Evolutionary conservation across 2,329 filamentous ascomycete genomes (phyloP).

Genomic region (Ceratocystiopsis sp.): DNA sequence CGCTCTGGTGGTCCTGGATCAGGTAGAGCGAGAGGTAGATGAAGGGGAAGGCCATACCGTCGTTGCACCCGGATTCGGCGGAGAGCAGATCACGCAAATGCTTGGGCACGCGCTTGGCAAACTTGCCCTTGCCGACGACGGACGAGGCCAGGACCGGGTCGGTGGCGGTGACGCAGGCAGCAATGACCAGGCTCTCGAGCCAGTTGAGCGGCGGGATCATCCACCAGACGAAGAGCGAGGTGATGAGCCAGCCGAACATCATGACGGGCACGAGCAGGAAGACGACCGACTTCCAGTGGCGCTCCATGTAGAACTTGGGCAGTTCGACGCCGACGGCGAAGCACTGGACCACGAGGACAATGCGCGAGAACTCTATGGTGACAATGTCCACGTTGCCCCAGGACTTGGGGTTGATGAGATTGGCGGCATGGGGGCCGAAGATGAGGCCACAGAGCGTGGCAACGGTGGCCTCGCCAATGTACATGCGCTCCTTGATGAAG

Average conservation of each 20-base stretch:
- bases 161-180: conserved; percentile 91
- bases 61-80: conserved; percentile 95
- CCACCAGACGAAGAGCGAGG: conserved; percentile 90
- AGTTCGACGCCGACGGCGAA: conserved; percentile 84
- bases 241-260: conserved; percentile 89
- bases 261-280: conserved; percentile 87
- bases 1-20: conserved; percentile 59
- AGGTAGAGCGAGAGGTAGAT: conserved; percentile 86
- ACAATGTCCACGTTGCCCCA: conserved; percentile 80
- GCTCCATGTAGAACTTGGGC: conserved; percentile 92
- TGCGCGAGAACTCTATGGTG: conserved; percentile 76
- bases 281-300: conserved; percentile 84
- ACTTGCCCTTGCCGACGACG: conserved; percentile 97
- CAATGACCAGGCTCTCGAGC: conserved; percentile 74
- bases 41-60: conserved; percentile 98
- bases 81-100: conserved; percentile 91
- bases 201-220: conserved; percentile 63
- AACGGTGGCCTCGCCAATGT: conserved; percentile 96
- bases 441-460: conserved; percentile 78
- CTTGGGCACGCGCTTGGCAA: conserved; percentile 92
- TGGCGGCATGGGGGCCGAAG: conserved; percentile 70
- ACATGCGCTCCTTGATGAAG: conserved; percentile 94
- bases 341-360: conserved; percentile 82
- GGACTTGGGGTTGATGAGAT: conserved; percentile 55
- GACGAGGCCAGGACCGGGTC: conserved; percentile 95